Conservation (phyloP, 2,329 filamentous ascomycete genomes). For the Sphaerulina vaccinii region DNA sequence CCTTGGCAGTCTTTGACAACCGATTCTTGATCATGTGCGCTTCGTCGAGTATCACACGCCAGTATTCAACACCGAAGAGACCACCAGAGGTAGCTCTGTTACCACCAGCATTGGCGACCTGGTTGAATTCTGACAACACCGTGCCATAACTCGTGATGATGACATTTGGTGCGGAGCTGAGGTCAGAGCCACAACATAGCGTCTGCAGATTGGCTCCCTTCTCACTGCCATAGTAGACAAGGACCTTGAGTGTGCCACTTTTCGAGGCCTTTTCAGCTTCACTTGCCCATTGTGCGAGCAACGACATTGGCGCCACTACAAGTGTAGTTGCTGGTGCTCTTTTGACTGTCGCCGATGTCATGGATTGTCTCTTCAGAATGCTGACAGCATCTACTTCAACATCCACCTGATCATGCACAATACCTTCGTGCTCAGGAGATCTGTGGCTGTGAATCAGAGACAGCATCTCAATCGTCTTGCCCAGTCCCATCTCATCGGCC, state of each 20-base stretch:
- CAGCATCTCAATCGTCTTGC: slow-evolving; percentile 98
- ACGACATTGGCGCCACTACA: slow-evolving; percentile 93
- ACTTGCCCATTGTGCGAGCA: slow-evolving; percentile 95
- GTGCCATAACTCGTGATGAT: slow-evolving; percentile 95
- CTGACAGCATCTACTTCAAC: slow-evolving; percentile 50
- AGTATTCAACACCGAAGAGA: slow-evolving; percentile 90
- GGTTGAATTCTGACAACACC: slow-evolving; percentile 83
- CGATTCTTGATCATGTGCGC: slow-evolving; percentile 86
- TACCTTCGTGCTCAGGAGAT: slow-evolving; percentile 44
- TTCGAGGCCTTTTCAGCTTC: slow-evolving; percentile 90
- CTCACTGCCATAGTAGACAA: slow-evolving; percentile 90
- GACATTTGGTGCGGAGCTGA: slow-evolving; percentile 75
- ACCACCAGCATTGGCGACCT: slow-evolving; percentile 63
- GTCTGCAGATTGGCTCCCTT: slow-evolving; percentile 76
- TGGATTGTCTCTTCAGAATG: slow-evolving; percentile 61
- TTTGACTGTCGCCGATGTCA: slow-evolving; percentile 57
- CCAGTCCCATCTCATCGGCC: slow-evolving; percentile 95
- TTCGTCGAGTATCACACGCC: slow-evolving; percentile 92
- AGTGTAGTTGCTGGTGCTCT: slow-evolving; percentile 84
- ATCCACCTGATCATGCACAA: slow-evolving; percentile 28
- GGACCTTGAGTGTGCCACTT: slow-evolving; percentile 74
- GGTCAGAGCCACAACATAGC: slow-evolving; percentile 73
- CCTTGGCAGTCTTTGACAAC: slow-evolving; percentile 88
- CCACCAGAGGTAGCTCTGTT: slow-evolving; percentile 56
- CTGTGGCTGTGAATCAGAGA: slow-evolving; percentile 85